These are phyloP conservation scores for Suillus brevipes DNA, from an alignment of 768 basidiomycete genomes.

Conservation along the genomic window DNA sequence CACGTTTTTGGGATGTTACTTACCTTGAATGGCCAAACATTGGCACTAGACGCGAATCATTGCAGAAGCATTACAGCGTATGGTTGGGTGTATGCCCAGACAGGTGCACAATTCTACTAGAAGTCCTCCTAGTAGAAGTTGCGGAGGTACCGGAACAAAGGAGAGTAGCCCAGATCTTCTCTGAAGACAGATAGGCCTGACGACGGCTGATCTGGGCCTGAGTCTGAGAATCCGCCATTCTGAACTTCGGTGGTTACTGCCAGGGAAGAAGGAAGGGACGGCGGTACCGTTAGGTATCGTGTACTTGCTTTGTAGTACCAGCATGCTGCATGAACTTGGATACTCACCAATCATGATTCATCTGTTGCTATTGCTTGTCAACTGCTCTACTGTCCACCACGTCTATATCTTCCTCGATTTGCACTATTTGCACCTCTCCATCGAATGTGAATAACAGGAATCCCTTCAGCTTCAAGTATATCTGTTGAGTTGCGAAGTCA, in stretches of 20 bases:
- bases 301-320: no score
- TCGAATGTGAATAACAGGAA: neutral
- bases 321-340: neutral
- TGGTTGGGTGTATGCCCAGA: neutral
- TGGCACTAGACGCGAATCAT: neutral
- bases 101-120: neutral
- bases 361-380: neutral
- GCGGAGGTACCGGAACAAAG: neutral
- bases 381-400: neutral
- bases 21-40: neutral
- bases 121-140: neutral
- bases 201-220: neutral
- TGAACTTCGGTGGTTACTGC: neutral
- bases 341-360: neutral
- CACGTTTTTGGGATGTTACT: neutral
- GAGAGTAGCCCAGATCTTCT: neutral
- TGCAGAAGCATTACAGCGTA: neutral
- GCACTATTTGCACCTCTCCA: neutral
- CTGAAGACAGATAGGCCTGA: neutral
- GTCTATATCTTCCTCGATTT: neutral
- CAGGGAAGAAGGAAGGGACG: neutral
- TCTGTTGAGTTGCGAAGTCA: neutral
- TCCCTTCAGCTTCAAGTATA: neutral
- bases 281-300: neutral
- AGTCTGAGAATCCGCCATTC: neutral